phyloP scores from a whole-genome alignment of 768 basidiomycete genomes.

The Myochromella boudieri region DNA sequence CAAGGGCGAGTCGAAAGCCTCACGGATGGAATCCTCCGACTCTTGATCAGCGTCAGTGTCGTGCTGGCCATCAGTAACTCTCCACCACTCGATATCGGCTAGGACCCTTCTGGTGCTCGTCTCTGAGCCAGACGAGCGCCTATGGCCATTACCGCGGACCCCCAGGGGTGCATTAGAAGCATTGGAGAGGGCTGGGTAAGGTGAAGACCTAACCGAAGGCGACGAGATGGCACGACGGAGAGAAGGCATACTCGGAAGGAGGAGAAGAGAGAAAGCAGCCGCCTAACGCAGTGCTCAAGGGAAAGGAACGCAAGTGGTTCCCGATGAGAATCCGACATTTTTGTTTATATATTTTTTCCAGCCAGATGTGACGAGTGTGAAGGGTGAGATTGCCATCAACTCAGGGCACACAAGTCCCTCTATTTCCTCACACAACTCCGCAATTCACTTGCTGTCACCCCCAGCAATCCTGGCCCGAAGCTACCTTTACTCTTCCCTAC shows the following conservation, averaged over 20 bases:
- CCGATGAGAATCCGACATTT: conserved; percentile 30
- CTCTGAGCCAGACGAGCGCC: conserved; percentile 72
- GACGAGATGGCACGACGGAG: conserved; percentile 78
- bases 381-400: conserved; percentile 19
- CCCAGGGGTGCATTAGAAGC: conserved; percentile 23
- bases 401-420: conserved; percentile 13
- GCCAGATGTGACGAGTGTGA: conserved; percentile 29
- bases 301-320: conserved; percentile 31
- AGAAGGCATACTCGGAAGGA: conserved; percentile 55
- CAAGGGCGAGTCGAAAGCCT: conserved; percentile 28
- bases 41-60: conserved; percentile 43
- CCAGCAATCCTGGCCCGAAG: conserved; percentile 21
- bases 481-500: conserved; percentile 6
- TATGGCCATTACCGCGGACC: conserved; percentile 42
- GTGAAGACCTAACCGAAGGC: conserved; percentile 66
- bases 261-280: conserved; percentile 35
- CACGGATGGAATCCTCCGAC: conserved; percentile 39
- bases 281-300: conserved; percentile 48
- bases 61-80: conserved; percentile 71
- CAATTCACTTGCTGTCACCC: conserved; percentile 22
- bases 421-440: conserved; percentile 15
- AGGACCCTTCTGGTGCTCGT: conserved; percentile 66
- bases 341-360: conserved; percentile 42
- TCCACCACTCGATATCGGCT: conserved; percentile 90
- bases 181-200: conserved; percentile 53